Base-by-base conservation (phyloP, 306 rosid species). In the Lupinus albus region DNA sequence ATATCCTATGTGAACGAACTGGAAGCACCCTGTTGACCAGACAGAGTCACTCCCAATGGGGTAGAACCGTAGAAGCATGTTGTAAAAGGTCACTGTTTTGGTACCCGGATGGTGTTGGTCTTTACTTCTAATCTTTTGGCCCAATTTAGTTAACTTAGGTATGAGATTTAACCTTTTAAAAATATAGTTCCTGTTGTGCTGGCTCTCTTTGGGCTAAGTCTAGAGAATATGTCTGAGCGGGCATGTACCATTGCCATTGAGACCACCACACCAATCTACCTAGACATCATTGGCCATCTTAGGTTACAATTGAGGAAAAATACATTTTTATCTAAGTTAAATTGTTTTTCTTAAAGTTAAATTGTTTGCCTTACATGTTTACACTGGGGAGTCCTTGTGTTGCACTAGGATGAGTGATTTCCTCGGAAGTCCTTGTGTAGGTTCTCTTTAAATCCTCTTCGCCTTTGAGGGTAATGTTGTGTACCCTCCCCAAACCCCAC, bases 1-100 rank as follows among this genome's bases (percentile, higher is more conserved):
- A 16, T 63, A 25, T 72, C 44, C 56, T 62, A 54, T 55, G 30
- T 21, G 17, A 17, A 28, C 41, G 21, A 56, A 71, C 15, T 20
- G 17, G 3, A 55, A 66, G 46, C 38, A 62, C 47, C 46, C 9
- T 39, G 0, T 39, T 38, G 44, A 7, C 3, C 44, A 38, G n/a
- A 41, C 13, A 42, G 13, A 42, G 47, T 11, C 47, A 42, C 47
- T 42, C 13, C 47, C 47, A 10, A 5, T 11, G 1, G 14, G 6
- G 14, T 39, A 39, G 11, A 39, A 39, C 4, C 30, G 4, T 2
- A 25, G 2, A 25, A 25, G 30, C 45, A 39, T 39, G 45, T 3
- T 39, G 45, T 39, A 8, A 8, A 25, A 10, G 45, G 45, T 39
- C 45, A 8, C 3, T 39, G 4, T 39, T 36, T 36, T 36, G 11